These are phyloP conservation scores for Trichoderma erinaceum DNA, from an alignment of 495 filamentous ascomycete species.

Conservation along the genomic window DNA sequence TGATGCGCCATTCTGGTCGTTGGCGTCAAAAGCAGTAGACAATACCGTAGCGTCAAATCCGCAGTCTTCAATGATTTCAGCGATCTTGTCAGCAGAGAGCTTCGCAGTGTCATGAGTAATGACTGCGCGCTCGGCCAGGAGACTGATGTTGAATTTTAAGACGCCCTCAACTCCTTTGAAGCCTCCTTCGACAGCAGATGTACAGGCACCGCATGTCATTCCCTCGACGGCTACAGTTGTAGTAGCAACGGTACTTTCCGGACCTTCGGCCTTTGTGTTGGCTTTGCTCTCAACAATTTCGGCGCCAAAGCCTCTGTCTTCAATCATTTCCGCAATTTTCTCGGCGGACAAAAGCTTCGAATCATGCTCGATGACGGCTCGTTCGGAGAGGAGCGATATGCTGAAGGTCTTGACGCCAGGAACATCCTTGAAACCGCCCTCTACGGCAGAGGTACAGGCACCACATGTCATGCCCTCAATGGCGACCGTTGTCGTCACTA, in stretches of 20 bases:
- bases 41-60: slow-evolving; percentile 88
- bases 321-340: slow-evolving; percentile 71
- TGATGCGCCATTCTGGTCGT: slow-evolving; percentile 41
- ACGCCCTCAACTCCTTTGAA: slow-evolving; percentile 70
- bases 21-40: slow-evolving; percentile 45
- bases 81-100: slow-evolving; percentile 65
- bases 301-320: slow-evolving; percentile 89
- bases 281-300: slow-evolving; percentile 52
- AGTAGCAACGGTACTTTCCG: slow-evolving; percentile 40
- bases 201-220: slow-evolving; percentile 97
- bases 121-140: slow-evolving; percentile 87
- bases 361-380: slow-evolving; percentile 85
- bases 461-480: slow-evolving; percentile 97
- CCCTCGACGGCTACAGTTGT: slow-evolving; percentile 90
- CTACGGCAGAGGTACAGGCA: slow-evolving; percentile 86
- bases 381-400: slow-evolving; percentile 86
- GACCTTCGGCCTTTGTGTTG: slow-evolving; percentile 28
- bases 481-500: slow-evolving; percentile 62
- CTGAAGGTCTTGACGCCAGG: slow-evolving; percentile 80
- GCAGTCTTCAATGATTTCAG: slow-evolving; percentile 83
- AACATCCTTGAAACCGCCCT: slow-evolving; percentile 72
- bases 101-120: slow-evolving; percentile 70
- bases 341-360: slow-evolving; percentile 58
- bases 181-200: slow-evolving; percentile 78
- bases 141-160: slow-evolving; percentile 84